These are phyloP conservation scores for Penicillium brasilianum DNA, from an alignment of 2,329 filamentous ascomycete genomes.

Conservation along the genomic window DNA sequence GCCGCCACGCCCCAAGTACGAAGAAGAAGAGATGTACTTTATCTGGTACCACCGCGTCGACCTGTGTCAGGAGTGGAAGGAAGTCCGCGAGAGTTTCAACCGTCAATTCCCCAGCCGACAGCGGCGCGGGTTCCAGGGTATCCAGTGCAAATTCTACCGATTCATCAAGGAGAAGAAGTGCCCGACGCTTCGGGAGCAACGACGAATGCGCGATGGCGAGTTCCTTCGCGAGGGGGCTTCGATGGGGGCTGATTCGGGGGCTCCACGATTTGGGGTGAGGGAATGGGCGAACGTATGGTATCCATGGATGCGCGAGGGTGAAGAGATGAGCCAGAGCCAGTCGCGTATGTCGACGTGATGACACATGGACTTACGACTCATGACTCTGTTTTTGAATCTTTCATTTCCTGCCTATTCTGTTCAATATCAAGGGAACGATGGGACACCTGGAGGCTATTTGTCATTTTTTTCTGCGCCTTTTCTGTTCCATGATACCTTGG, in stretches of 20 bases:
- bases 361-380: neutral
- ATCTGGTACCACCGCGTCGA: conserved; percentile 58
- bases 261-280: conserved; percentile 48
- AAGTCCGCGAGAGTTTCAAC: conserved; percentile 52
- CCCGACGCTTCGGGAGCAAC: conserved; percentile 51
- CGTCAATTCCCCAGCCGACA: conserved; percentile 49
- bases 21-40: conserved; percentile 54
- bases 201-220: conserved; percentile 47
- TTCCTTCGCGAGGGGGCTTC: conserved; percentile 42
- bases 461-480: conserved; percentile 5
- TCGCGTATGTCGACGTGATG: conserved; percentile 23
- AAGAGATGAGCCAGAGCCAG: conserved; percentile 26
- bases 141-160: conserved; percentile 58
- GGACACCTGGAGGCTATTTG: neutral
- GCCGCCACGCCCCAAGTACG: conserved; percentile 53
- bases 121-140: conserved; percentile 50
- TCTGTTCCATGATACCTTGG: conserved; percentile 26
- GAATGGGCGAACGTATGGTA: conserved; percentile 48
- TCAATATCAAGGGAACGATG: neutral
- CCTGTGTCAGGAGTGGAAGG: conserved; percentile 53
- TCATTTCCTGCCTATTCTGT: conserved; percentile 1
- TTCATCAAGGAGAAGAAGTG: conserved; percentile 53
- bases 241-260: conserved; percentile 29
- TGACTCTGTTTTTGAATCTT: neutral
- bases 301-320: conserved; percentile 50